These are phyloP conservation scores for Pseudodiploospora longispora DNA, from an alignment of 2,329 filamentous ascomycete genomes.

Conservation along the genomic window DNA sequence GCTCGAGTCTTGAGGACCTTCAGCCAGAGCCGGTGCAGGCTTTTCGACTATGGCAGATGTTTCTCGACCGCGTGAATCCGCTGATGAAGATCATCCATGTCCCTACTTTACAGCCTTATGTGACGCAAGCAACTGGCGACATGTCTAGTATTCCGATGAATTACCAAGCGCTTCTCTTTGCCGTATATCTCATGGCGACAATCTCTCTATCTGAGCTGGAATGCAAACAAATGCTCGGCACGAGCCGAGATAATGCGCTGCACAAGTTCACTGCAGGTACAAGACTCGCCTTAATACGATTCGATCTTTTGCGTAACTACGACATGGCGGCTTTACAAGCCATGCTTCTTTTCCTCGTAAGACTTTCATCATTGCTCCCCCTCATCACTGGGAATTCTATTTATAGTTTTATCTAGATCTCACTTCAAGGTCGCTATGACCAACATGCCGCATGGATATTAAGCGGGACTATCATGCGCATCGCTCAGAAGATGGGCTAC, in stretches of 20 bases:
- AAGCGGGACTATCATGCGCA: constrained; percentile 52
- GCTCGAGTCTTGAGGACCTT: constrained; percentile 37
- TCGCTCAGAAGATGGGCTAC: constrained; percentile 60
- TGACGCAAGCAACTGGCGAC: constrained; percentile 54
- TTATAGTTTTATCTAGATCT: constrained; percentile 32
- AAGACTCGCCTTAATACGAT: constrained; percentile 39
- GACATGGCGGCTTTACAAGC: constrained; percentile 53
- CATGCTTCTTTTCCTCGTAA: constrained; percentile 48
- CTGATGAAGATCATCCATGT: constrained; percentile 65
- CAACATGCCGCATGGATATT: constrained; percentile 53
- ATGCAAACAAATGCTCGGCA: constrained; percentile 44
- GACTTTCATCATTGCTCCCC: not conserved
- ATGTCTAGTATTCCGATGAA: constrained; percentile 47
- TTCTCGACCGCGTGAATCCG: constrained; percentile 66
- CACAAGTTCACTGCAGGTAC: constrained; percentile 44
- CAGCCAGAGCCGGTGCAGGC: constrained; percentile 60
- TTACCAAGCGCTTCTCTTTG: constrained; percentile 53
- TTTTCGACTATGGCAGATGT: constrained; percentile 66
- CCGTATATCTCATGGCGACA: constrained; percentile 58
- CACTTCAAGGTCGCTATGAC: constrained; percentile 50
- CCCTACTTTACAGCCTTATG: constrained; percentile 56
- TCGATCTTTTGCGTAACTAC: constrained; percentile 50
- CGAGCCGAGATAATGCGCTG: constrained; percentile 40
- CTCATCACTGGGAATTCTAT: not conserved
- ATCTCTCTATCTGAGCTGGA: constrained; percentile 48